phyloP scores from a whole-genome alignment of 768 basidiomycete genomes.

The Gymnopilus junonius region DNA sequence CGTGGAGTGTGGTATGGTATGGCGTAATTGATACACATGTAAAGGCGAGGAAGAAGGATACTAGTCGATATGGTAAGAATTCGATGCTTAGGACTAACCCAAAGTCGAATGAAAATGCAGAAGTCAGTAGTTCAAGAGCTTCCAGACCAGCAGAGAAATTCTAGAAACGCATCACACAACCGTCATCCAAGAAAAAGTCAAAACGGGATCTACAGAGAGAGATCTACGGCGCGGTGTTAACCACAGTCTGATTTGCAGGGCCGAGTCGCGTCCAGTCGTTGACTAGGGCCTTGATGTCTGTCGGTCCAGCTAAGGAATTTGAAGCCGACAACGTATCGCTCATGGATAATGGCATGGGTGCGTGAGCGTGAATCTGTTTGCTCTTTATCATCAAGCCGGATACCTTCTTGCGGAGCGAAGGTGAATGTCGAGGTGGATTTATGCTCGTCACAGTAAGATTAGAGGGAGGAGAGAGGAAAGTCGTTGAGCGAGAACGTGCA shows the following conservation, averaged over 20 bases:
- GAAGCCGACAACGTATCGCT: constrained; percentile 39
- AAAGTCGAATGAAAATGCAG: not conserved
- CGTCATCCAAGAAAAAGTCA: not conserved
- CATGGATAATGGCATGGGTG: constrained; percentile 10
- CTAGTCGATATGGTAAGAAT: not conserved
- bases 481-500: constrained; percentile 12
- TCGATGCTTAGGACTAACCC: not conserved
- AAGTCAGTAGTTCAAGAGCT: not conserved
- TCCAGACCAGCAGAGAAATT: not conserved
- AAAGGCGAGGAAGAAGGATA: not conserved
- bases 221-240: constrained; percentile 22
- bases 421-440: constrained; percentile 48
- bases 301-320: constrained; percentile 28
- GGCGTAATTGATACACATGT: not conserved
- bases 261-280: constrained; percentile 60
- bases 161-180: not conserved
- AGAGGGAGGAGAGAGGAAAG: constrained; percentile 18
- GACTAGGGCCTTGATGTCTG: constrained; percentile 59
- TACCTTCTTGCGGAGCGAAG: constrained; percentile 20
- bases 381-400: not conserved
- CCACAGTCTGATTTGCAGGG: constrained; percentile 61
- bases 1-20: constrained; percentile 8
- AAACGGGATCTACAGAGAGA: not conserved
- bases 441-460: constrained; percentile 35
- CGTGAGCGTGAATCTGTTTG: not conserved